Evolutionary conservation across 2,329 filamentous ascomycete genomes (phyloP).

Genomic region (Paradendryphiella salina): DNA sequence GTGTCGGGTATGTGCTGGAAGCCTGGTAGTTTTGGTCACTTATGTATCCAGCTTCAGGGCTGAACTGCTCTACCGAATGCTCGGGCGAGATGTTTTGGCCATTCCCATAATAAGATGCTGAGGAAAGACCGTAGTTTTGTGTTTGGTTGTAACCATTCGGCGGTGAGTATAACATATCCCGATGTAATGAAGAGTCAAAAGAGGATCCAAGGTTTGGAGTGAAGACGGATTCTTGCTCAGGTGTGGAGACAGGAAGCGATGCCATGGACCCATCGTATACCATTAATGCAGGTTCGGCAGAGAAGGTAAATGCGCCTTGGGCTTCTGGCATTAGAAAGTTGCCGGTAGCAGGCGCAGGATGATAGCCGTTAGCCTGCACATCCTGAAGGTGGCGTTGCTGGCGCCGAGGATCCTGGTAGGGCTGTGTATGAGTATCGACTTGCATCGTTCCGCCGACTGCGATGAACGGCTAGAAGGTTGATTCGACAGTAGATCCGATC

Average conservation of each 20-base stretch:
- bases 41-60: slow-evolving; percentile 41
- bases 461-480: slow-evolving; percentile 27
- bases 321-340: slow-evolving; percentile 37
- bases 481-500: slow-evolving; percentile 18
- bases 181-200: slow-evolving; percentile 43
- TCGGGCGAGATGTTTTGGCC: slow-evolving; percentile 44
- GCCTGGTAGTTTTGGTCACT: slow-evolving; percentile 42
- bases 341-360: slow-evolving; percentile 22
- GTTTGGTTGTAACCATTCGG: slow-evolving; percentile 31
- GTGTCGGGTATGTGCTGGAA: slow-evolving; percentile 39
- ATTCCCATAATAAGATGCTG: slow-evolving; percentile 33
- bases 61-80: slow-evolving; percentile 46
- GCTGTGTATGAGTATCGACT: slow-evolving; percentile 41
- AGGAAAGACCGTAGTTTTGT: slow-evolving; percentile 37
- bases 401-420: slow-evolving; percentile 40
- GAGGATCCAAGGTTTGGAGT: slow-evolving; percentile 41
- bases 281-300: slow-evolving; percentile 42
- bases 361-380: slow-evolving; percentile 34
- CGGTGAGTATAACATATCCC: slow-evolving; percentile 40
- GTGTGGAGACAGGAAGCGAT: slow-evolving; percentile 25
- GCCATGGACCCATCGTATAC: slow-evolving; percentile 39
- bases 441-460: slow-evolving; percentile 32
- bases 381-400: slow-evolving; percentile 42
- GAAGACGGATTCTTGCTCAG: slow-evolving; percentile 37
- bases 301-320: slow-evolving; percentile 43